Evolutionary conservation across 148 eudicot species (phyloP), one percentile per base, ranked within the genome.

Genomic region (Pharnaceum exiguum): DNA sequence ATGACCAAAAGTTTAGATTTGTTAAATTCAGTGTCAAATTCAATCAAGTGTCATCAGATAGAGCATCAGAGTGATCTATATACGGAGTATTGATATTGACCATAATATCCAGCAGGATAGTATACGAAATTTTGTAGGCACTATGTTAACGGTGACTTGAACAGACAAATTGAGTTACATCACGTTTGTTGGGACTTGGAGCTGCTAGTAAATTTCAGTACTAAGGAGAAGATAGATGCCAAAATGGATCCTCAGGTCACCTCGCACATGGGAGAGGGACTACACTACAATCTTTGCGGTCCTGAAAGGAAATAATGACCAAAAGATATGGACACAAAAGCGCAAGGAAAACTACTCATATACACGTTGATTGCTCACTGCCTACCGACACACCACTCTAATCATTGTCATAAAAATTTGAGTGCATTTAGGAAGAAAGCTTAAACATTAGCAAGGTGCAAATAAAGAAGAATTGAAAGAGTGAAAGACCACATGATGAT

Each of bases 331-430:
- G 56, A 67, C 59, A 50, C 25, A 39, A 67, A 66, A 50, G 35
- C 28, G 35, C n/a, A n/a, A n/a, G 11, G 31, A 17, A 40, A 38
- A 55, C 44, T 33, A 25, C 4, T 5, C 10, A 4, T 11, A 4
- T 13, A 29, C 17, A 42, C 48, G 18, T 38, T 40, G 21, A 21
- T 67, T 54, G n/a, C 40, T 49, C 36, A 50, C 44, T 40, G 7
- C 60, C 66, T 44, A 53, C 71, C 66, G 71, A 68, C 71, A 68
- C 59, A 19, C 51, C 50, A 26, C 25, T n/a, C 46, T 61, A 51
- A 67, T 67, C 53, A 59, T 67, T 43, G n/a, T 39, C 30, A 23
- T 59, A 60, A 22, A 43, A 7, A 38, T 16, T n/a, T n/a, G n/a
- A n/a, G n/a, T n/a, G n/a, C n/a, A n/a, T n/a, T n/a, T n/a, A 9